A percentile compares a stretch with the other conserved stretches of the same genome.
phyloP scores from a whole-genome alignment of 2,329 filamentous ascomycete genomes.

The Fusarium redolens region DNA sequence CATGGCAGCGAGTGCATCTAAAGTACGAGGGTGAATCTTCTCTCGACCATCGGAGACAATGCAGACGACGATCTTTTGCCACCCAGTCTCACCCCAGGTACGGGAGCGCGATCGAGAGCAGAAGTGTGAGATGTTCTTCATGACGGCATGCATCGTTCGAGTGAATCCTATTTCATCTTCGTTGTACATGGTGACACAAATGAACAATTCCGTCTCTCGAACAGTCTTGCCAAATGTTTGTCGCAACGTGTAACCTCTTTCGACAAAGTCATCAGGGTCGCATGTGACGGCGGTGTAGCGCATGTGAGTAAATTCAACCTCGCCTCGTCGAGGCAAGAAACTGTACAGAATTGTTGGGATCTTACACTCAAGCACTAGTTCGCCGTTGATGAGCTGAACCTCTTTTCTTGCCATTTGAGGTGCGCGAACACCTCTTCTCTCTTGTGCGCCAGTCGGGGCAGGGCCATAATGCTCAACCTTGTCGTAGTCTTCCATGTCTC shows the following conservation, averaged over 20 bases:
- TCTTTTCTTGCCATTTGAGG: slow-evolving; percentile 94
- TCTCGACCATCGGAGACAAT: slow-evolving; percentile 94
- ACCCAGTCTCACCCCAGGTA: slow-evolving; percentile 96
- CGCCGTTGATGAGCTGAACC: slow-evolving; percentile 95
- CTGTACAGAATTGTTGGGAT: slow-evolving; percentile 98
- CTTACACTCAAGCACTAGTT: slow-evolving; percentile 97
- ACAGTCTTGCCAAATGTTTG: slow-evolving; percentile 87
- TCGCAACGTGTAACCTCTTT: slow-evolving; percentile 89
- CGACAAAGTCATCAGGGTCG: slow-evolving; percentile 92
- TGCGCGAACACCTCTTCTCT: slow-evolving; percentile 84
- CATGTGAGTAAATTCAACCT: slow-evolving; percentile 98
- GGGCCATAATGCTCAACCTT: slow-evolving; percentile 87
- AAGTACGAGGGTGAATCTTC: slow-evolving; percentile 88
- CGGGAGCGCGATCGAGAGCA: slow-evolving; percentile 91
- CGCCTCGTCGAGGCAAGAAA: slow-evolving; percentile 91
- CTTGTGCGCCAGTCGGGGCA: slow-evolving; percentile 87
- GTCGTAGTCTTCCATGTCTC: slow-evolving; percentile 53
- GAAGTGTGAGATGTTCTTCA: slow-evolving; percentile 98
- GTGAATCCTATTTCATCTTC: slow-evolving; percentile 98
- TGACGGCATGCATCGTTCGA: slow-evolving; percentile 97
- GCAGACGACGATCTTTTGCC: slow-evolving; percentile 99
- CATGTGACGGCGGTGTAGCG: slow-evolving; percentile 98
- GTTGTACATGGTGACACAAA: slow-evolving; percentile 99
- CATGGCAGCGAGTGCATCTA: slow-evolving; percentile 95
- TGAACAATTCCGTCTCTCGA: slow-evolving; percentile 94